phyloP scores from a whole-genome alignment of 768 basidiomycete species.

The Phaeolepiota aurea region DNA sequence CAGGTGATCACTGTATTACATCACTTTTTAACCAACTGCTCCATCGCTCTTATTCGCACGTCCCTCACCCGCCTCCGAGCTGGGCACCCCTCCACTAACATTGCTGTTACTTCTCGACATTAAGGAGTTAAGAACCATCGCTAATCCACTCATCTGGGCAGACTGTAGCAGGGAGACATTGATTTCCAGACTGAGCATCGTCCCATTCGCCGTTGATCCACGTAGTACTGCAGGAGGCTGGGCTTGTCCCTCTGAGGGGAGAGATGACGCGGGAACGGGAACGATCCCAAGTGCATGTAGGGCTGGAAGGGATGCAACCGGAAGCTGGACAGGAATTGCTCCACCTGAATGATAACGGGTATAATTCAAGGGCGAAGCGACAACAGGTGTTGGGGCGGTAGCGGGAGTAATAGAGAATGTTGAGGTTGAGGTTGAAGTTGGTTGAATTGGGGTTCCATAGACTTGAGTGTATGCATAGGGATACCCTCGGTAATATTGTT shows the following conservation, averaged over 20 bases:
- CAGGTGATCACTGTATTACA: no score
- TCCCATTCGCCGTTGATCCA: conserved; percentile 63
- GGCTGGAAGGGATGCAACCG: conserved; percentile 55
- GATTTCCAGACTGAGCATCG: conserved; percentile 69
- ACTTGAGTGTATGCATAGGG: conserved; percentile 59
- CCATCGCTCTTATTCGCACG: no score
- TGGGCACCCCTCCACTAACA: no score
- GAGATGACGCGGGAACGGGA: conserved; percentile 51
- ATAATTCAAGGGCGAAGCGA: conserved; percentile 20
- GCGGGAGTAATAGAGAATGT: conserved; percentile 21
- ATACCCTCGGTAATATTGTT: conserved; percentile 58
- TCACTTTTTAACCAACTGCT: no score
- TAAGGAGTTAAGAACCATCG: conserved; percentile 61
- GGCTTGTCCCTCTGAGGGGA: conserved; percentile 44
- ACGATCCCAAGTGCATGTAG: conserved; percentile 67
- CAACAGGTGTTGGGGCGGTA: conserved; percentile 16
- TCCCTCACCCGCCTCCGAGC: no score
- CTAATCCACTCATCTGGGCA: conserved; percentile 71
- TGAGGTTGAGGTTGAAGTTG: conserved; percentile 24
- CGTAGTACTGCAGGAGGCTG: conserved; percentile 73
- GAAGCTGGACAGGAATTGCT: conserved; percentile 62
- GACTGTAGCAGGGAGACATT: conserved; percentile 68
- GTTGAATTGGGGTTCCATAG: conserved; percentile 28
- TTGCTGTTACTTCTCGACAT: conserved; percentile 34
- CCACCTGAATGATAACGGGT: conserved; percentile 28